phyloP scores from a whole-genome alignment of 2,329 filamentous ascomycete species.

The Cladosporium sp. region DNA sequence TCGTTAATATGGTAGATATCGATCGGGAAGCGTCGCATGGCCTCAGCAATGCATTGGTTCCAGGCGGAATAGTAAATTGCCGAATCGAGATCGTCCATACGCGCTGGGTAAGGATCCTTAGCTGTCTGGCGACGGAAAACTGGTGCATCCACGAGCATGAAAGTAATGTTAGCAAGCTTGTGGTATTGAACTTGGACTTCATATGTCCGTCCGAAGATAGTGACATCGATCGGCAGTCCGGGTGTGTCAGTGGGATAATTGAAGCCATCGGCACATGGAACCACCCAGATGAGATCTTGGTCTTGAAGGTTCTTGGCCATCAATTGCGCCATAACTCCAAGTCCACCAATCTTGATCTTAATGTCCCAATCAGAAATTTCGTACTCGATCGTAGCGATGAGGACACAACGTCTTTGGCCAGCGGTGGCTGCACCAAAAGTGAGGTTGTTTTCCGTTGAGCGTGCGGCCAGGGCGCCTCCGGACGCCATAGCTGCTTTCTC shows the following conservation, averaged over 20 bases:
- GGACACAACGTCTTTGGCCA: conserved; percentile 52
- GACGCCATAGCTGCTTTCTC: neutral
- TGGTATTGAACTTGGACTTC: conserved; percentile 67
- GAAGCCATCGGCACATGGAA: conserved; percentile 60
- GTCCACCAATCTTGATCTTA: conserved; percentile 71
- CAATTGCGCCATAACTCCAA: conserved; percentile 70
- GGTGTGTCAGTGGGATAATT: conserved; percentile 63
- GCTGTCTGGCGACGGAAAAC: conserved; percentile 68
- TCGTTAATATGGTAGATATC: conserved; percentile 68
- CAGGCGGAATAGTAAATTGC: conserved; percentile 70
- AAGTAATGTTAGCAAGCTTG: conserved; percentile 65
- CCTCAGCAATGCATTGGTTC: conserved; percentile 69
- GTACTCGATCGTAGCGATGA: conserved; percentile 72
- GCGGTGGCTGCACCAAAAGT: conserved; percentile 15
- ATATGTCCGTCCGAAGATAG: conserved; percentile 62
- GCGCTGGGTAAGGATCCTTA: conserved; percentile 64
- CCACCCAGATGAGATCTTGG: conserved; percentile 62
- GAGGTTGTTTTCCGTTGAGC: neutral
- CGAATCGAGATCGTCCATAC: conserved; percentile 69
- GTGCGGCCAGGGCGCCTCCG: neutral
- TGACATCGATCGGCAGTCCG: conserved; percentile 64
- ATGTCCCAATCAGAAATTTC: conserved; percentile 70
- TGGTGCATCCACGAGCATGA: conserved; percentile 66
- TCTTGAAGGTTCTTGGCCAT: conserved; percentile 68
- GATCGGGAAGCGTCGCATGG: conserved; percentile 63